These are phyloP conservation scores for Medicago ruthenica DNA, from an alignment of 306 rosid species.

Conservation along the genomic window DNA sequence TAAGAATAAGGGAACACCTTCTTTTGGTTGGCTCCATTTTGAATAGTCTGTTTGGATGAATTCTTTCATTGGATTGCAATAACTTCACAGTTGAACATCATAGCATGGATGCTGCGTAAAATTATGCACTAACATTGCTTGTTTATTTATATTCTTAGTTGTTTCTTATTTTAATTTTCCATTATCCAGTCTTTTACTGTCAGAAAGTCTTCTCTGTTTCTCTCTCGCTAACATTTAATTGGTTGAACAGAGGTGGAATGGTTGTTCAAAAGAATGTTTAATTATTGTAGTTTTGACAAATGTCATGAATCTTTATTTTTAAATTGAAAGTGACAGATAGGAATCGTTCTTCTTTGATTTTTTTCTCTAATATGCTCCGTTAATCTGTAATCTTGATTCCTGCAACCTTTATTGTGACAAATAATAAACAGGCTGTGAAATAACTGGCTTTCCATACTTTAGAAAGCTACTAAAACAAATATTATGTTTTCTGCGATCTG, in stretches of 20 bases:
- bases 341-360: neutral
- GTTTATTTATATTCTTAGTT: no score
- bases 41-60: neutral
- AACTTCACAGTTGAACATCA: neutral
- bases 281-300: neutral
- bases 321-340: no score
- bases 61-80: neutral
- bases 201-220: neutral
- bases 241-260: neutral
- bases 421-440: no score
- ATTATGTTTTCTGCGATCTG: no score
- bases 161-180: no score
- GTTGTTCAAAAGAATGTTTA: neutral
- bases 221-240: neutral
- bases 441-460: no score
- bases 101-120: neutral
- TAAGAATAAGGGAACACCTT: neutral
- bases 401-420: no score
- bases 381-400: no score
- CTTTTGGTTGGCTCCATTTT: neutral
- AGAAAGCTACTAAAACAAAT: no score
- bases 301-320: neutral
- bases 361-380: neutral
- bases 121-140: no score
- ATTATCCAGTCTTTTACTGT: neutral